Conservation (phyloP, 495 filamentous ascomycete species). For the Immersiella caudata region DNA sequence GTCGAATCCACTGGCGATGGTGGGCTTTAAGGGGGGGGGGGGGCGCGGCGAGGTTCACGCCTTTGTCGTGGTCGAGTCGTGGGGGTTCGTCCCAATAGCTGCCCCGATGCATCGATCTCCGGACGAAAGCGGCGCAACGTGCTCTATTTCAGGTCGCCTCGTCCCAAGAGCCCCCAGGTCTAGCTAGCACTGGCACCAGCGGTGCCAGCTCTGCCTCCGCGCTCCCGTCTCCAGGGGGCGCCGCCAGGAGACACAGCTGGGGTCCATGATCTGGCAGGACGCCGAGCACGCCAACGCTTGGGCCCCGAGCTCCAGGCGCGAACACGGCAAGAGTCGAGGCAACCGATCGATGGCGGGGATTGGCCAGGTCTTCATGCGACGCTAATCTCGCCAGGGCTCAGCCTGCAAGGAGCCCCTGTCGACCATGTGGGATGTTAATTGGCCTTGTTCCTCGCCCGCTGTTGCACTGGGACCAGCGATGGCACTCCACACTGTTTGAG, state of each 20-base stretch:
- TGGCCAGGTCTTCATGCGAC: conserved; percentile 36
- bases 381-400: conserved; percentile 41
- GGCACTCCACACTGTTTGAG: neutral
- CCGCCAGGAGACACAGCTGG: conserved; percentile 12
- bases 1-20: neutral
- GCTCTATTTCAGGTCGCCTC: conserved; percentile 27
- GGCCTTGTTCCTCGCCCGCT: neutral
- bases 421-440: conserved; percentile 30
- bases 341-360: conserved; percentile 33
- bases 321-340: conserved; percentile 22
- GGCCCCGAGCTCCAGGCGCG: conserved; percentile 12
- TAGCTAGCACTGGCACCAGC: neutral
- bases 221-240: neutral
- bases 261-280: conserved; percentile 9
- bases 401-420: conserved; percentile 29
- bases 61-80: neutral
- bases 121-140: conserved; percentile 11
- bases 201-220: neutral
- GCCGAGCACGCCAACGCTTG: conserved; percentile 15
- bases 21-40: neutral
- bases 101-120: neutral
- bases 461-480: neutral
- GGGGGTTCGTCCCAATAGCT: neutral
- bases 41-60: neutral
- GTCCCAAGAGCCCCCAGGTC: neutral